Base-by-base conservation (phyloP, 306 rosid genomes). In the Cicer judaicum region DNA sequence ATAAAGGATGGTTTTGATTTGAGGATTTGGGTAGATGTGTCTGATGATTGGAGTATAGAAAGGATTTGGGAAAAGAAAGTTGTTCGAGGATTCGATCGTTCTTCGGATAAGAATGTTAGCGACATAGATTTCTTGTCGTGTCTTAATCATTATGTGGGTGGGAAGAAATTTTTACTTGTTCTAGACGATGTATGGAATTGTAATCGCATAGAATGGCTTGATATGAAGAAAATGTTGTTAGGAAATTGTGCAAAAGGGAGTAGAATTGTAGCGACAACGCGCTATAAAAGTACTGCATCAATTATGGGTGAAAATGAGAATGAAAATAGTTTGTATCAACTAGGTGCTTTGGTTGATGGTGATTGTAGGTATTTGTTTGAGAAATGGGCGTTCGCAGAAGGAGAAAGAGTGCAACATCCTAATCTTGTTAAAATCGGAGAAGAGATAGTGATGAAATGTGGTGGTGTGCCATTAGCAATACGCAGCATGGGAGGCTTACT, bases 381-480 rank as follows among this genome's bases (percentile, higher is more conserved):
- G 68, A 79, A 47, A 77, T 77, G 81, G 76, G 81, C 81, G 13
- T 77, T 77, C 2, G 15, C 53, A 41, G 70, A 60, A 8, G 70
- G 70, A 48, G 64, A 60, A 77, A 68, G 70, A 11, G 21, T 5
- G 4, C 2, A 16, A 6, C 42, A 68, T 46, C 81, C 68, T 46
- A 78, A 68, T 39, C 81, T 78, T 19, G 46, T 13, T 7, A 46
- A 34, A 48, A 69, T 76, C 4, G 67, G 73, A 13, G 13, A 8
- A 13, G 66, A 85, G 44, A 81, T 85, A 48, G 60, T 85, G 7
- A 50, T 60, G n/a, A 81, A 75, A 74, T 81, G 86, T 70, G 74
- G 61, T 38, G 84, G 88, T 5, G 78, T 85, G 0, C 86, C 82
- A 0, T 47, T 85, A 39, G 86, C 79, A 10, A 76, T 78, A n/a